Percentiles rank a stretch among this genome's conserved stretches.
These are phyloP conservation scores for Scheffersomyces spartinae DNA, from an alignment of 805 yeast species.

Conservation along the genomic window DNA sequence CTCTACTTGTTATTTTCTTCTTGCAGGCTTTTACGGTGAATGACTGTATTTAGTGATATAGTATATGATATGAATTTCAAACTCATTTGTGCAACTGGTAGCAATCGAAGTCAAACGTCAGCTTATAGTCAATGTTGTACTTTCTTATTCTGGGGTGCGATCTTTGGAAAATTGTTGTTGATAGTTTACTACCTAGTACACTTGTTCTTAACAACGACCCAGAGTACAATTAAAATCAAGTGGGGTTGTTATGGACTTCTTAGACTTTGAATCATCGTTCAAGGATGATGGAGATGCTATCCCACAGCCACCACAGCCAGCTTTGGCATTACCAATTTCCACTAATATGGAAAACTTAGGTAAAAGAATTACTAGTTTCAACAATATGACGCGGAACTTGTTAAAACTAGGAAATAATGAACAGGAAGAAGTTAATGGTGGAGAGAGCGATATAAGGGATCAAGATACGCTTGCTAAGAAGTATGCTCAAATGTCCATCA, in stretches of 20 bases:
- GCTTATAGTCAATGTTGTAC: too few relatives aligned
- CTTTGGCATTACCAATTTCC: conserved; percentile 27
- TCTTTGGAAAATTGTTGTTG: too few relatives aligned
- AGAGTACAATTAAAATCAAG: too few relatives aligned
- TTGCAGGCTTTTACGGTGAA: too few relatives aligned
- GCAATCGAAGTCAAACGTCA: too few relatives aligned
- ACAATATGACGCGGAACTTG: conserved; percentile 18
- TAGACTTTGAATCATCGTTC: conserved; percentile 25
- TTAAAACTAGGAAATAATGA: conserved; percentile 11
- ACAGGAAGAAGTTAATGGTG: conserved; percentile 1
- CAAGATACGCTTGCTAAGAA: conserved; percentile 24
- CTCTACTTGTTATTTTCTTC: too few relatives aligned
- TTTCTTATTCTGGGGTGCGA: too few relatives aligned
- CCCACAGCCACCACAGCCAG: conserved; percentile 31
- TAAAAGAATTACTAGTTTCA: conserved; percentile 20
- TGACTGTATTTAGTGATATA: too few relatives aligned
- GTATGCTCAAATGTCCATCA: conserved; percentile 41
- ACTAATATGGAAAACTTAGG: conserved; percentile 26
- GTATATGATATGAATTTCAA: too few relatives aligned
- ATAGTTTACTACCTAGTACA: too few relatives aligned
- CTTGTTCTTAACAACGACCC: too few relatives aligned
- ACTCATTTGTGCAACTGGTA: too few relatives aligned
- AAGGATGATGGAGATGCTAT: conserved; percentile 13
- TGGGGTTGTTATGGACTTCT: conserved; percentile 26
- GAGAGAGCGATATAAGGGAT: conserved; percentile 3